Evolutionary conservation across 208 protist genomes (phyloP), one percentile per base, ranked within the genome.

Genomic region (Crithidia sp.): DNA sequence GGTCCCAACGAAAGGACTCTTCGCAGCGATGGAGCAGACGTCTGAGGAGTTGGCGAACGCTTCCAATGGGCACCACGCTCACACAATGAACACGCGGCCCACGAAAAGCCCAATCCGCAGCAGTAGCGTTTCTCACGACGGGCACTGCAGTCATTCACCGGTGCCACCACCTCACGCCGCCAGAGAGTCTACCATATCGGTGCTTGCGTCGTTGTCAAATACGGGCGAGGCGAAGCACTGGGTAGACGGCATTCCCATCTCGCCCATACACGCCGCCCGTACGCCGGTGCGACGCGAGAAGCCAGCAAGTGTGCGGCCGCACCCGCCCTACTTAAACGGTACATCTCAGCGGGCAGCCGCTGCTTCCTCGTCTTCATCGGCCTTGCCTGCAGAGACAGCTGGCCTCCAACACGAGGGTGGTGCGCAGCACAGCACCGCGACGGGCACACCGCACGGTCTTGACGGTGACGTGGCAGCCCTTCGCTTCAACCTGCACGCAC

Each of bases 401-500:
- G 28, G 28, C 1, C 28, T 28, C 28, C 28, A 1, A 28, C 28
- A 28, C 28, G 28, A 28, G 28, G 28, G 28, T 2, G 28, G 28
- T 28, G 28, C 28, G 28, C 28, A 28, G 28, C 28, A 28, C 28
- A 28, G 28, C 28, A 47, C 45, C 3, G 17, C 57, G 2, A 2
- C 13, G 16, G 37, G 0, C 2, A 36, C 47, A 0, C 37, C 56
- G 56, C 67, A 50, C 41, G 58, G 6, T 10, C 14, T 36, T 10
- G 60, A 54, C 3, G 45, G 40, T 7, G 74, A 74, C 37, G 62
- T 79, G 10, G 74, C 61, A 14, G 61, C 63, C 28, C 62, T 79
- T 12, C 74, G 74, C 14, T 69, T 52, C 19, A 71, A 79, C 7
- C 62, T 79, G 12, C 62, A 71, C 36, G 67, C 60, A n/a, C 55